Base-by-base conservation (phyloP, 345 rosid species). In the Aethionema arabicum region DNA sequence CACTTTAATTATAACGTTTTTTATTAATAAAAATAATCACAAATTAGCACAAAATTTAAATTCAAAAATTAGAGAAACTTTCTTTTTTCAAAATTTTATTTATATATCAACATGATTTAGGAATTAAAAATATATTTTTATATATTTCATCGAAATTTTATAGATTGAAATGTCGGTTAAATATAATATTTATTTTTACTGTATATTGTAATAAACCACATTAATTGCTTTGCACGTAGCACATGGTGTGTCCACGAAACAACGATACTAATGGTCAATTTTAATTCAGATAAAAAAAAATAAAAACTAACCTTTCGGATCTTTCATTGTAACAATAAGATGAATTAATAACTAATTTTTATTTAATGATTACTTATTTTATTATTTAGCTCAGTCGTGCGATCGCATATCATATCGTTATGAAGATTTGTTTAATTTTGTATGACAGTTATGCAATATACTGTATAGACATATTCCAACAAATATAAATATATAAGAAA, bases 171-270 rank as follows among this genome's bases (percentile, higher is more conserved):
- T 39, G n/a, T 35, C 21, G 0, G 32, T 39, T 4, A 5, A 35
- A 8, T 8, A 21, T 35, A 8, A 35, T 35, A 35, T 35, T 6
- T 59, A 52, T 50, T 67, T 40, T 36, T 11, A 11, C n/a, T 37
- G 7, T 4, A 46, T 45, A 49, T 36, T 36, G 42, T 30, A 31
- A 38, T 32, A 41, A 11, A 63, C 60, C 36, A 37, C 42, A 45
- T 32, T 32, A 49, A 61, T 11, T 70, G 64, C 74, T 56, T 12
- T 42, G 68, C 68, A 69, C 68, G 68, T 69, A 56, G 74, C 32
- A 40, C 32, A 55, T 40, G 58, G 68, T 55, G 68, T 55, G 40
- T 47, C 57, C 68, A 69, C 58, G 68, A 69, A 56, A 36, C 59
- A 62, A 62, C 62, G 45, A 62, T 62, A 21, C 54, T 40, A 39